Evolutionary conservation across 441 rosid species (phyloP), one percentile per base, ranked within the genome.

Genomic region (Jatropha multifida): DNA sequence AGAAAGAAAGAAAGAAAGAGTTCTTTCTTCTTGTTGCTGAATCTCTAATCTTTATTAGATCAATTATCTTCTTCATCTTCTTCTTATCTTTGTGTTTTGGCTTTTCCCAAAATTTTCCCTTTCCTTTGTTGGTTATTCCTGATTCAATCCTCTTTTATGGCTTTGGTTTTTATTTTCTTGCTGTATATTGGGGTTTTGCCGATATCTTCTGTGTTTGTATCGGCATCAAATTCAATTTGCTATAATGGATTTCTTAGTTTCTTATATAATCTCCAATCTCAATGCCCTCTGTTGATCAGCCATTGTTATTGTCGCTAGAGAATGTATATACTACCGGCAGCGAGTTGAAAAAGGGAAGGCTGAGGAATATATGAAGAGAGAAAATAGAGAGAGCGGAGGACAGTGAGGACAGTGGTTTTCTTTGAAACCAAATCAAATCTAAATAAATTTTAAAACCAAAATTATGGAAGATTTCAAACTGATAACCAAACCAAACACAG

Each of bases 271-370:
- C 83, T 94, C 74, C 83, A 80, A 42, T 77, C 78, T 40, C 92
- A 74, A 82, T 94, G 97, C 77, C 86, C 88, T 79, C 78, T 61
- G 32, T 85, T 86, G 84, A 83, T 86, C 81, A 32, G 2, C 32
- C 32, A 32, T 32, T 2, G 32, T 32, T 32, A 32, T 1, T 32
- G 32, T 23, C 32, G 2, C 32, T 32, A 2, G 2, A 32, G 32
- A 32, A 32, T 32, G 32, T 32, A 32, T 32, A 32, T 32, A 2
- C 32, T 32, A 23, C 23, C 23, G 23, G 23, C 0, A 23, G 23
- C 23, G 23, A 23, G 23, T 23, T 23, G 23, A 23, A 23, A 23
- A 23, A 23, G 23, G 23, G 23, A 23, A 23, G 23, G 23, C 23
- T 23, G 23, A 23, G 23, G 23, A 23, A 23, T 23, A 23, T 23